phyloP scores from a whole-genome alignment of 345 rosid genomes.

The Zanthoxylum bungeanum region DNA sequence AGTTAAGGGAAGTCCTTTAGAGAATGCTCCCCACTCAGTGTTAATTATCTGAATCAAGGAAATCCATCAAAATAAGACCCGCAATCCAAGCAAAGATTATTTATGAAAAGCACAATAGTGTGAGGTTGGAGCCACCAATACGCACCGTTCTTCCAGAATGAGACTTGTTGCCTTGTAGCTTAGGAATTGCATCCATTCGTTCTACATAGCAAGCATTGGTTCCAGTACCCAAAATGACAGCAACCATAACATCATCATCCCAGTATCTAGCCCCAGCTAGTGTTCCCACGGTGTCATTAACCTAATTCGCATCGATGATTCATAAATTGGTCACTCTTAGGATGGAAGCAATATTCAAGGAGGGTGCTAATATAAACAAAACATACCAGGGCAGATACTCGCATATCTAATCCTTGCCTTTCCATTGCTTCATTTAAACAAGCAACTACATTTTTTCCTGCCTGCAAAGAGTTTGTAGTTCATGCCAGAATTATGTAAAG shows the following conservation, averaged over 20 bases:
- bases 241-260: slow-evolving; percentile 84
- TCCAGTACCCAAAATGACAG: slow-evolving; percentile 91
- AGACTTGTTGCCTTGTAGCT: slow-evolving; percentile 38
- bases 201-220: slow-evolving; percentile 95
- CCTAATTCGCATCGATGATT: slow-evolving; percentile 32
- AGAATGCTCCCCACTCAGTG: slow-evolving; percentile 91
- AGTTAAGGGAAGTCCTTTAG: slow-evolving; percentile 66
- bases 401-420: slow-evolving; percentile 60
- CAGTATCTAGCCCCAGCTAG: slow-evolving; percentile 79
- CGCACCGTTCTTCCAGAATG: slow-evolving; percentile 53
- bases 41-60: slow-evolving; percentile 54
- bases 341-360: not conserved
- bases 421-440: slow-evolving; percentile 86
- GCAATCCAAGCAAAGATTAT: not conserved
- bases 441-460: slow-evolving; percentile 72
- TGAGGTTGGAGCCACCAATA: not conserved
- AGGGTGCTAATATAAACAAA: not conserved
- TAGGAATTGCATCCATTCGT: slow-evolving; percentile 57
- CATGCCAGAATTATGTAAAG: not conserved
- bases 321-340: not conserved
- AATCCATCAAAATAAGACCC: slow-evolving; percentile 16
- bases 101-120: not conserved
- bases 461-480: slow-evolving; percentile 33
- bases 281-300: slow-evolving; percentile 78
- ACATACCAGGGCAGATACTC: slow-evolving; percentile 75